phyloP scores from a whole-genome alignment of 768 basidiomycete genomes.

The Tulasnella sp. region DNA sequence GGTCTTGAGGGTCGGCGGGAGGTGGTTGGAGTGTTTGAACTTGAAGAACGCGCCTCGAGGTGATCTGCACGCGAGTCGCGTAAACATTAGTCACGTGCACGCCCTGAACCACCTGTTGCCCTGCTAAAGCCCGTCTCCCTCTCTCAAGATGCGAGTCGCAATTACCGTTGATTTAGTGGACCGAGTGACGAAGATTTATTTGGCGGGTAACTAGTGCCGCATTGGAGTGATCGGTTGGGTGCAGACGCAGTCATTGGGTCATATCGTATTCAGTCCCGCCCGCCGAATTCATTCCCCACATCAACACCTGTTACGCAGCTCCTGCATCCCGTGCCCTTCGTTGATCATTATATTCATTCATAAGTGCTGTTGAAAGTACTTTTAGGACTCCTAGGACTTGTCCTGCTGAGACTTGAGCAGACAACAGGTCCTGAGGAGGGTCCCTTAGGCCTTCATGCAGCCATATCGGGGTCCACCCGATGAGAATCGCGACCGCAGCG shows the following conservation, averaged over 20 bases:
- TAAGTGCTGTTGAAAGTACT: too few relatives aligned
- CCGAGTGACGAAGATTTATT: not conserved
- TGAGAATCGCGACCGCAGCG: not conserved
- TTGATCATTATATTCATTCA: too few relatives aligned
- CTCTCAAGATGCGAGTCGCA: not conserved
- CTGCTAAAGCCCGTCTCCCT: not conserved
- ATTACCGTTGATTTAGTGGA: not conserved
- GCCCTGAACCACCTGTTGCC: not conserved
- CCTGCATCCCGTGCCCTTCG: not conserved
- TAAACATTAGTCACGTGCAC: not conserved
- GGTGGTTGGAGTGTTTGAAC: constrained; percentile 7
- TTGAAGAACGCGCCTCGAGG: constrained; percentile 11
- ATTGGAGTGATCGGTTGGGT: not conserved
- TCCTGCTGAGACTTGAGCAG: too few relatives aligned
- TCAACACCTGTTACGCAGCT: not conserved
- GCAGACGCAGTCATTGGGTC: not conserved
- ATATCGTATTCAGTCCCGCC: too few relatives aligned
- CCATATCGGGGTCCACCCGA: not conserved
- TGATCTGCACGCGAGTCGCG: constrained; percentile 4
- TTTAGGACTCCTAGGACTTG: too few relatives aligned
- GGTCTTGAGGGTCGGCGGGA: not conserved
- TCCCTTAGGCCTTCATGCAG: not conserved
- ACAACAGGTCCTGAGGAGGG: not conserved
- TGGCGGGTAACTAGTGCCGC: not conserved
- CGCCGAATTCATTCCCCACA: not conserved